A percentile compares a stretch with the other conserved stretches of the same genome.
Evolutionary conservation across 129 eudicot genomes (phyloP).

Genomic region (Chrysanthemum seticuspe): DNA sequence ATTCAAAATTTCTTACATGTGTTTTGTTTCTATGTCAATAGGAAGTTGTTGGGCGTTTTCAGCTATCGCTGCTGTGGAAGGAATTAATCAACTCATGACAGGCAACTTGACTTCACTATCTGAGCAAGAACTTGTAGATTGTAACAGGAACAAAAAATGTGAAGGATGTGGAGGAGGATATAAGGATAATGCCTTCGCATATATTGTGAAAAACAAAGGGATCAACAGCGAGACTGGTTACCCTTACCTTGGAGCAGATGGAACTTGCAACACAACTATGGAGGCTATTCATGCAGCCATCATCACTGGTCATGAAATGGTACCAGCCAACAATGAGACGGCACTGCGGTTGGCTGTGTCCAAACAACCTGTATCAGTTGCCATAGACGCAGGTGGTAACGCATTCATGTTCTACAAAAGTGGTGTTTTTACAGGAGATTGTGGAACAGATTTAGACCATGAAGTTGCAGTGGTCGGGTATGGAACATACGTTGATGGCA

Average conservation of each 20-base stretch:
- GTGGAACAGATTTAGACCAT: slow-evolving; percentile 65
- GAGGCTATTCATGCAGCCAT: slow-evolving; percentile 13
- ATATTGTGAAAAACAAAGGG: slow-evolving; percentile 42
- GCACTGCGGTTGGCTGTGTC: slow-evolving; percentile 28
- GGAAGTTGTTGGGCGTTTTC: slow-evolving; percentile 60
- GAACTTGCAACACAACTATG: slow-evolving; percentile 30
- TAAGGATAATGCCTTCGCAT: slow-evolving; percentile 44
- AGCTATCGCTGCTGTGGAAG: slow-evolving; percentile 52
- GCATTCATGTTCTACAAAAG: slow-evolving; percentile 20
- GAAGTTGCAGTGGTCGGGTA: slow-evolving; percentile 80
- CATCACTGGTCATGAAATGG: slow-evolving; percentile 27
- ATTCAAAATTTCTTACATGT: neutral
- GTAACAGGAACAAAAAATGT: slow-evolving; percentile 34
- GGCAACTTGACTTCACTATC: slow-evolving; percentile 48
- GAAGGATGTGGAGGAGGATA: slow-evolving; percentile 48
- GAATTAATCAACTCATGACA: slow-evolving; percentile 42
- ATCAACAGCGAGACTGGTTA: slow-evolving; percentile 39
- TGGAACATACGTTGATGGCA: slow-evolving; percentile 58
- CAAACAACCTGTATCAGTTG: slow-evolving; percentile 25
- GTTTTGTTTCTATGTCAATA: neutral
- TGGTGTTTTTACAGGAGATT: slow-evolving; percentile 37
- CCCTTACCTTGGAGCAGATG: slow-evolving; percentile 45
- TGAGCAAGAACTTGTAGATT: slow-evolving; percentile 55
- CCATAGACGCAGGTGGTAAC: slow-evolving; percentile 14
- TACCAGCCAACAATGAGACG: slow-evolving; percentile 33